Conservation (phyloP, 2,329 filamentous ascomycete species). For the Bipolaris bicolor region DNA sequence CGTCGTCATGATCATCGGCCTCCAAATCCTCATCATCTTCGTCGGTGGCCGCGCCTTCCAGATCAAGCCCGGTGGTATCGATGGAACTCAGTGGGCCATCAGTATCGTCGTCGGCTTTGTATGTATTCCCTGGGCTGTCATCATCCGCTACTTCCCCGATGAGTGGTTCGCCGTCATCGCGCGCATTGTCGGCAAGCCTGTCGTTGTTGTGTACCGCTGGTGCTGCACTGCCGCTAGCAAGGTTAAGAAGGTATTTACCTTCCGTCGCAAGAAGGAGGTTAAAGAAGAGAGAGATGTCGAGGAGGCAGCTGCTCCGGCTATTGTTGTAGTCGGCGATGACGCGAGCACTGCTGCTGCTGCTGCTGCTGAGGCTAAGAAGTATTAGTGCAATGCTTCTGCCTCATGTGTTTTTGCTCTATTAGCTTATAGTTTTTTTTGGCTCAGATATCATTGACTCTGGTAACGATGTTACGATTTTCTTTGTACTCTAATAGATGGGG, state of each 20-base stretch:
- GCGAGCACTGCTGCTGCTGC: not conserved
- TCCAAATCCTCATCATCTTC: constrained; percentile 64
- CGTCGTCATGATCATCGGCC: constrained; percentile 62
- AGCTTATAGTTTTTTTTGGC: too few relatives aligned
- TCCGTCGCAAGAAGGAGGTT: constrained; percentile 13
- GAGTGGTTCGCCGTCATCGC: constrained; percentile 36
- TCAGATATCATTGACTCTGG: too few relatives aligned
- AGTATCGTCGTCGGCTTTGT: constrained; percentile 58
- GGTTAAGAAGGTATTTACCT: constrained; percentile 25
- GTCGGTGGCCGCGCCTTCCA: constrained; percentile 63
- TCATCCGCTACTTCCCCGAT: constrained; percentile 61
- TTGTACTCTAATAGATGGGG: too few relatives aligned
- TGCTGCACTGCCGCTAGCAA: constrained; percentile 16
- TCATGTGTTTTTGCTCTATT: too few relatives aligned
- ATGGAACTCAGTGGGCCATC: constrained; percentile 66
- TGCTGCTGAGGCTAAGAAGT: constrained; percentile 6
- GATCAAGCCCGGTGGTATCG: constrained; percentile 55
- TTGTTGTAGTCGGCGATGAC: constrained; percentile 23
- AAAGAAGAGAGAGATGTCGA: constrained; percentile 26
- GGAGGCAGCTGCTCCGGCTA: constrained; percentile 22
- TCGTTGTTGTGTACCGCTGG: constrained; percentile 30
- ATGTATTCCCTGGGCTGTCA: constrained; percentile 60
- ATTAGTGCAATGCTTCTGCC: not conserved
- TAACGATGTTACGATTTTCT: too few relatives aligned
- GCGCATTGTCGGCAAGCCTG: constrained; percentile 27